Evolutionary conservation across 2,329 filamentous ascomycete species (phyloP).

Genomic region (Sarocladium kiliense): DNA sequence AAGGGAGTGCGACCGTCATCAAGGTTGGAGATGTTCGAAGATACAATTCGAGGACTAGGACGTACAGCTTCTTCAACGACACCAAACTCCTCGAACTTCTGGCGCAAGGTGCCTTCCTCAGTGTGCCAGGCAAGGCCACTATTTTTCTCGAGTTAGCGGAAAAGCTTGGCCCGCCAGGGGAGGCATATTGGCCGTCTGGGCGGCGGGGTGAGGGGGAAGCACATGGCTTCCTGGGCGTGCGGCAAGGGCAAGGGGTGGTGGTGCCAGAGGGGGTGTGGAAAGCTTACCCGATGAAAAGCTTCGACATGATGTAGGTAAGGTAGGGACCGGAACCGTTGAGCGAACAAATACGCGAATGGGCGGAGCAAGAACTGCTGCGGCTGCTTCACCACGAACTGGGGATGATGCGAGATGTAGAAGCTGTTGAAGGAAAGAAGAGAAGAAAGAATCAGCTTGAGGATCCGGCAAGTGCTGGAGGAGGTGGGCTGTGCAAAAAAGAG

Average conservation of each 20-base stretch:
- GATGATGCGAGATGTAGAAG: background rate
- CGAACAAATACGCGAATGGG: background rate
- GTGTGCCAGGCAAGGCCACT: constrained; percentile 99
- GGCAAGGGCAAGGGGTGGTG: constrained; percentile 3
- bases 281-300: constrained; percentile 88
- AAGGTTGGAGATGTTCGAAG: constrained; percentile 12
- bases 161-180: constrained; percentile 7
- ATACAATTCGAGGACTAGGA: constrained; percentile 21
- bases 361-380: constrained; percentile 1
- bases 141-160: constrained; percentile 8
- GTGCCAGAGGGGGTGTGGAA: constrained; percentile 6
- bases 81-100: constrained; percentile 91
- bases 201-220: constrained; percentile 2
- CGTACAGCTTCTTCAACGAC: constrained; percentile 91
- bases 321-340: constrained; percentile 10
- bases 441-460: background rate
- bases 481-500: constrained; percentile 9
- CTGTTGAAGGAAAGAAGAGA: constrained; percentile 3
- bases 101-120: constrained; percentile 77
- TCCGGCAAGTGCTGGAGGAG: background rate
- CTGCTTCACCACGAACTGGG: background rate
- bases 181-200: constrained; percentile 6
- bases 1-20: constrained; percentile 3
- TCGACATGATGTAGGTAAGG: constrained; percentile 61
- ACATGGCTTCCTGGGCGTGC: constrained; percentile 8